Evolutionary conservation across 805 yeast species (phyloP).

Genomic region (Cyberlindnera subsufficiens): DNA sequence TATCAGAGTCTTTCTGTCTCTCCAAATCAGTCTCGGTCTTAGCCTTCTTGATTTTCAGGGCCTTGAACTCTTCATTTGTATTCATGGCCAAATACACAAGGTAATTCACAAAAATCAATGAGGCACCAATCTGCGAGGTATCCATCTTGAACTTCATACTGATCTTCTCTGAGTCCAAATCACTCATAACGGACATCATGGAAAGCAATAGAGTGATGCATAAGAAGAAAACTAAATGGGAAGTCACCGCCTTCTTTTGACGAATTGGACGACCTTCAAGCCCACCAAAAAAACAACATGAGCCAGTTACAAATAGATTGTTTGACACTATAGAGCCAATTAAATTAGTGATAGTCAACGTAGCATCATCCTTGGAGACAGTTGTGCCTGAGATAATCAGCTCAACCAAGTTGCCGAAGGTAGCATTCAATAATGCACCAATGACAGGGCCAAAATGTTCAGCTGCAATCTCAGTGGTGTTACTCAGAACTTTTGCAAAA

Average conservation of each 20-base stretch:
- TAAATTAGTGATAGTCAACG: constrained; percentile 45
- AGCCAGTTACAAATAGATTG: constrained; percentile 30
- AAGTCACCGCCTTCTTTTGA: constrained; percentile 12
- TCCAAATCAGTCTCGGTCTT: constrained; percentile 4
- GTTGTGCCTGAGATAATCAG: constrained; percentile 45
- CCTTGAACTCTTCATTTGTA: constrained; percentile 20
- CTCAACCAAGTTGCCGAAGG: constrained; percentile 47
- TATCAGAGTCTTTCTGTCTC: constrained; percentile 3
- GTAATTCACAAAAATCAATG: constrained; percentile 17
- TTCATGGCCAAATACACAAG: constrained; percentile 15
- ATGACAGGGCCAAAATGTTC: constrained; percentile 32
- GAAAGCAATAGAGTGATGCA: constrained; percentile 13
- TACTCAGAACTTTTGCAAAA: constrained; percentile 20
- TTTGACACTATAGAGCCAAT: constrained; percentile 42
- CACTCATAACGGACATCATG: constrained; percentile 15
- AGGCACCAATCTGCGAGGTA: constrained; percentile 18
- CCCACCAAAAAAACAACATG: constrained; percentile 21
- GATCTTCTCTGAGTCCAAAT: constrained; percentile 10
- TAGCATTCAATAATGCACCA: constrained; percentile 44
- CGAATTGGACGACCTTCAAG: constrained; percentile 12
- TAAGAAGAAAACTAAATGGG: constrained; percentile 17
- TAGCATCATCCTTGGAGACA: constrained; percentile 39
- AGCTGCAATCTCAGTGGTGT: constrained; percentile 19
- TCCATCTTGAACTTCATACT: constrained; percentile 14
- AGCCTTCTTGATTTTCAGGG: constrained; percentile 7